Evolutionary conservation across 352 stramenopile genomes (phyloP).

Genomic region (Pythium diclinum): DNA sequence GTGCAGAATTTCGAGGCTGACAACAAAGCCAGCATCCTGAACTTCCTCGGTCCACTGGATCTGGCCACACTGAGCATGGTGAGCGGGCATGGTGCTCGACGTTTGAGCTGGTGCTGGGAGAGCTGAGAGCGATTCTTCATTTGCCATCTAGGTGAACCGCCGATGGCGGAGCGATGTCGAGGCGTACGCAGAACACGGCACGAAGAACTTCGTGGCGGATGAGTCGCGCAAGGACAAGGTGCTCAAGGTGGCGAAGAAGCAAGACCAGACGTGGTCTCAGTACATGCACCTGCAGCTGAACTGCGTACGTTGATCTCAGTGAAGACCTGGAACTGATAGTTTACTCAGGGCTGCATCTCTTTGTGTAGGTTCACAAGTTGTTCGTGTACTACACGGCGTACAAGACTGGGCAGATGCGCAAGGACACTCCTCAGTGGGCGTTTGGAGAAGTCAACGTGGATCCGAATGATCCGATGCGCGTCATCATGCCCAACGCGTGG

Average conservation of each 20-base stretch:
- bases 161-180: conserved; percentile 48
- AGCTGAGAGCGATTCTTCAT: conserved; percentile 5
- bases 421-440: conserved; percentile 59
- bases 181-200: conserved; percentile 43
- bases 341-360: not conserved
- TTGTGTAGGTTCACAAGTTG: conserved; percentile 55
- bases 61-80: conserved; percentile 67
- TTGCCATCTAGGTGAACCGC: conserved; percentile 45
- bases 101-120: not conserved
- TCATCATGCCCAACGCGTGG: conserved; percentile 76
- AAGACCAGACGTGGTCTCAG: conserved; percentile 55
- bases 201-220: conserved; percentile 38
- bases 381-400: conserved; percentile 85
- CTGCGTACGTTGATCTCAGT: conserved; percentile 38
- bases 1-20: conserved; percentile 49
- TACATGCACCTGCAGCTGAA: conserved; percentile 78
- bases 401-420: conserved; percentile 74
- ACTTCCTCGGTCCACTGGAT: conserved; percentile 42
- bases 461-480: conserved; percentile 56
- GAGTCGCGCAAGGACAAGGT: conserved; percentile 35
- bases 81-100: conserved; percentile 8
- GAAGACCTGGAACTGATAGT: not conserved
- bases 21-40: conserved; percentile 44
- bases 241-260: conserved; percentile 43
- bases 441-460: conserved; percentile 73